phyloP scores from a whole-genome alignment of 2,329 filamentous ascomycete species.

The Apiospora rasikravindrae region DNA sequence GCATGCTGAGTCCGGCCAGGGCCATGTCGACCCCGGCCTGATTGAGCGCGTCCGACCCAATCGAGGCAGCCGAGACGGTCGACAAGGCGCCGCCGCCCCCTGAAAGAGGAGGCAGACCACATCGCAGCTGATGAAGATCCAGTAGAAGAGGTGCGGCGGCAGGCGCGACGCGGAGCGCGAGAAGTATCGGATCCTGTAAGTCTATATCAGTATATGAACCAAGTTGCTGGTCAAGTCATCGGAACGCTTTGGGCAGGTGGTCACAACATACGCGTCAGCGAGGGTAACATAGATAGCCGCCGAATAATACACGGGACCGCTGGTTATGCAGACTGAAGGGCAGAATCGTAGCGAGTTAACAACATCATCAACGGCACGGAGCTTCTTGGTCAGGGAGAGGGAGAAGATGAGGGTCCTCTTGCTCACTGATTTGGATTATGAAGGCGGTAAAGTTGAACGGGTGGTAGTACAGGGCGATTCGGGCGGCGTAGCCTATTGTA shows the following conservation, averaged over 20 bases:
- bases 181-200: conserved; percentile 40
- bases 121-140: conserved; percentile 46
- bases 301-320: conserved; percentile 60
- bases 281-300: conserved; percentile 72
- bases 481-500: conserved; percentile 67
- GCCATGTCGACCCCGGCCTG: conserved; percentile 53
- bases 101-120: conserved; percentile 50
- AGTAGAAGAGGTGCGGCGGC: conserved; percentile 34
- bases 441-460: conserved; percentile 65
- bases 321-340: conserved; percentile 60
- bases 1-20: conserved; percentile 63
- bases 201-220: not conserved
- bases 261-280: conserved; percentile 39
- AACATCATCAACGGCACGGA: not conserved
- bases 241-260: not conserved
- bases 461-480: conserved; percentile 61
- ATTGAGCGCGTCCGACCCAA: conserved; percentile 45
- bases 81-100: conserved; percentile 48
- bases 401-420: too few species aligned
- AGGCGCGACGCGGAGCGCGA: conserved; percentile 33
- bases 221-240: conserved; percentile 32
- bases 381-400: not conserved
- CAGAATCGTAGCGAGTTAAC: not conserved
- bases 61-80: conserved; percentile 37
- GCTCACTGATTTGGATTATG: conserved; percentile 66